Conservation (phyloP, 495 filamentous ascomycete species). For the Podospora pseudocomata region DNA sequence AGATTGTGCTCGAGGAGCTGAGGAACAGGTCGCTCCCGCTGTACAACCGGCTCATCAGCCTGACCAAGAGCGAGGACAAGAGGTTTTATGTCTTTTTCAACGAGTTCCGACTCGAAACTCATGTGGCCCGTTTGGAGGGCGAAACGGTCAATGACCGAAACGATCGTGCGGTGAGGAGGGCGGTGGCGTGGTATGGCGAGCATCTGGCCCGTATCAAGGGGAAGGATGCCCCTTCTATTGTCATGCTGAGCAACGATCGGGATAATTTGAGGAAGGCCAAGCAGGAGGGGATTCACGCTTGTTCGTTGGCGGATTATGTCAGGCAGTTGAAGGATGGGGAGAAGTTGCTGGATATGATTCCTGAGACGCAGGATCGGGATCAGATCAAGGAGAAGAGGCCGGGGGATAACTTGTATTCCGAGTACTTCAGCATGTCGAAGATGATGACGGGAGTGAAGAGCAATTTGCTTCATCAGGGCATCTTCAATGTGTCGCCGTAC, state of each 20-base stretch:
- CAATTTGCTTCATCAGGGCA: constrained; percentile 84
- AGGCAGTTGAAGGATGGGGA: constrained; percentile 77
- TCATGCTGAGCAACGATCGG: constrained; percentile 91
- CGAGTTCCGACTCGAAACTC: constrained; percentile 90
- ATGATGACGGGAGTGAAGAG: constrained; percentile 88
- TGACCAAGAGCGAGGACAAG: constrained; percentile 93
- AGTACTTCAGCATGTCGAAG: constrained; percentile 86
- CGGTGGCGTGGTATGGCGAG: constrained; percentile 82
- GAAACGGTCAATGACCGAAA: constrained; percentile 97
- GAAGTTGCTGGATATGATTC: constrained; percentile 91
- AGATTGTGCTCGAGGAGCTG: constrained; percentile 94
- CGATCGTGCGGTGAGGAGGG: constrained; percentile 82
- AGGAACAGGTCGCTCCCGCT: constrained; percentile 89
- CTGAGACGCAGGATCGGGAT: constrained; percentile 63
- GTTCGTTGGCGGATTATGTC: constrained; percentile 74
- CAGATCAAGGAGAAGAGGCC: constrained; percentile 58
- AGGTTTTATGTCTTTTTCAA: constrained; percentile 99
- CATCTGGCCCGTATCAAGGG: constrained; percentile 65
- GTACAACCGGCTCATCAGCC: constrained; percentile 84
- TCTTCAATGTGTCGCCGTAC: constrained; percentile 94
- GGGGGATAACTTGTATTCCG: constrained; percentile 70
- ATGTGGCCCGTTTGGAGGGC: constrained; percentile 66
- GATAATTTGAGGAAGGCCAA: constrained; percentile 82
- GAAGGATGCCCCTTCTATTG: constrained; percentile 66
- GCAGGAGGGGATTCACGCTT: constrained; percentile 63